Conservation (phyloP, 371 early-diverging fungal genomes). For the Mucor lusitanicus region DNA sequence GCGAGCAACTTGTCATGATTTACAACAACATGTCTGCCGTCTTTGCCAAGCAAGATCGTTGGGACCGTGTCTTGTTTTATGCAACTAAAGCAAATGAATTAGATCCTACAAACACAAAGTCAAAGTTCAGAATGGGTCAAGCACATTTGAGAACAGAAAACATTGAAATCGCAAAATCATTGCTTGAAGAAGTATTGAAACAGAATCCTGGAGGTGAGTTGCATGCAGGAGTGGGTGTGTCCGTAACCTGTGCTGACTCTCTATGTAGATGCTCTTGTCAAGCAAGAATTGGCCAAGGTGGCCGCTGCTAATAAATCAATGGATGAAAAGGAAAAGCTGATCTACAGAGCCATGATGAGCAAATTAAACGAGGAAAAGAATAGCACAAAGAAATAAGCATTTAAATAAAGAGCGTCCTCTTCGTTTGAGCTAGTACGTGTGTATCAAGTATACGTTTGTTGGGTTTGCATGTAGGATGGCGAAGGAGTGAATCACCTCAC, state of each 20-base stretch:
- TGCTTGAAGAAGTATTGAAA: slow-evolving; percentile 22
- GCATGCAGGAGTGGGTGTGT: background rate
- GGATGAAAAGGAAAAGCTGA: slow-evolving; percentile 24
- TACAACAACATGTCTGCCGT: slow-evolving; percentile 53
- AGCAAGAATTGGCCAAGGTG: slow-evolving; percentile 54
- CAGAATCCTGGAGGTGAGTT: slow-evolving; percentile 37
- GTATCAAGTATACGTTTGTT: background rate
- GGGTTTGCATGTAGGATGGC: background rate
- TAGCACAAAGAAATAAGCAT: background rate
- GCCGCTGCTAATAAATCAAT: slow-evolving; percentile 20
- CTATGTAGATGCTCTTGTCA: slow-evolving; percentile 29
- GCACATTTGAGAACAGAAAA: slow-evolving; percentile 34
- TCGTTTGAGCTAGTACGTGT: background rate
- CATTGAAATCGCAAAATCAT: slow-evolving; percentile 30
- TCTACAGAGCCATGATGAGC: slow-evolving; percentile 39
- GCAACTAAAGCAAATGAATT: slow-evolving; percentile 36
- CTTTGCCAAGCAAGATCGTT: slow-evolving; percentile 41
- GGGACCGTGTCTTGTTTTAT: slow-evolving; percentile 40
- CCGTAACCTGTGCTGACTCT: background rate
- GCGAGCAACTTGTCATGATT: slow-evolving; percentile 42
- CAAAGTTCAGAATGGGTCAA: slow-evolving; percentile 46
- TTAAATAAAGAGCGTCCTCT: background rate
- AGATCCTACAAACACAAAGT: slow-evolving; percentile 35
- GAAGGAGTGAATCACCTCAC: background rate
- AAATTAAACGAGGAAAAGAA: slow-evolving; percentile 23